Conservation (phyloP, 2,329 filamentous ascomycete genomes). For the Pyrenophora seminiperda region DNA sequence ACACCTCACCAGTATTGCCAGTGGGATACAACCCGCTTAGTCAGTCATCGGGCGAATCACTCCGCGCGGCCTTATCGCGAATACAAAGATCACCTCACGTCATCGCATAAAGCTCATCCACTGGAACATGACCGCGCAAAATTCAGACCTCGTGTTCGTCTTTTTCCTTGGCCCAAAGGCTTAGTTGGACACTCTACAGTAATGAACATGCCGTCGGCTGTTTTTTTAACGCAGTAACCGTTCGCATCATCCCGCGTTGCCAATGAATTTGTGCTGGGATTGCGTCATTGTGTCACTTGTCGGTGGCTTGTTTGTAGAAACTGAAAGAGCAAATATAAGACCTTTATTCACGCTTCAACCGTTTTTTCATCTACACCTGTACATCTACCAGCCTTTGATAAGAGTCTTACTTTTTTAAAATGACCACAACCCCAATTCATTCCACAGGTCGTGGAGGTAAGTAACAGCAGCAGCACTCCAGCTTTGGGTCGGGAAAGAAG, state of each 20-base stretch:
- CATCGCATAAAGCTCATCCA: slow-evolving; percentile 31
- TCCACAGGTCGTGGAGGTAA: slow-evolving; percentile 65
- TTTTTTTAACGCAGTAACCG: slow-evolving; percentile 18
- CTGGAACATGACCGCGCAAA: slow-evolving; percentile 17
- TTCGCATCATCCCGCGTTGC: slow-evolving; percentile 42
- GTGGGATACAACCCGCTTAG: slow-evolving; percentile 35
- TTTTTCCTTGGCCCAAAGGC: slow-evolving; percentile 25
- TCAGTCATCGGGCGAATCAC: slow-evolving; percentile 39
- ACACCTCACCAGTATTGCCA: slow-evolving; percentile 14
- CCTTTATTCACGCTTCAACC: slow-evolving; percentile 14
- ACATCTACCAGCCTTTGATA: slow-evolving; percentile 17
- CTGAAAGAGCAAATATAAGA: slow-evolving; percentile 44
- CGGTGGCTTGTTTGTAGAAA: slow-evolving; percentile 20
- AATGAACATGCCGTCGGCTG: slow-evolving; percentile 21
- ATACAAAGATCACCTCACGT: slow-evolving; percentile 40
- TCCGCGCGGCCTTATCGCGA: slow-evolving; percentile 33
- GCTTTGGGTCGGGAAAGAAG: not conserved
- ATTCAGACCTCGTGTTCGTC: slow-evolving; percentile 18
- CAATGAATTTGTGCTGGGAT: slow-evolving; percentile 23
- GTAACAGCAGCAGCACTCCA: slow-evolving; percentile 5
- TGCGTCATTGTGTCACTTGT: slow-evolving; percentile 34
- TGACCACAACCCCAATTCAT: slow-evolving; percentile 50
- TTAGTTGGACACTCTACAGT: slow-evolving; percentile 23
- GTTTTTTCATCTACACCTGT: slow-evolving; percentile 5
- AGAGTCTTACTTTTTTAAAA: slow-evolving; percentile 19